These are phyloP conservation scores for Calonectria pauciramosa DNA, from an alignment of 2,329 filamentous ascomycete genomes.

Conservation along the genomic window DNA sequence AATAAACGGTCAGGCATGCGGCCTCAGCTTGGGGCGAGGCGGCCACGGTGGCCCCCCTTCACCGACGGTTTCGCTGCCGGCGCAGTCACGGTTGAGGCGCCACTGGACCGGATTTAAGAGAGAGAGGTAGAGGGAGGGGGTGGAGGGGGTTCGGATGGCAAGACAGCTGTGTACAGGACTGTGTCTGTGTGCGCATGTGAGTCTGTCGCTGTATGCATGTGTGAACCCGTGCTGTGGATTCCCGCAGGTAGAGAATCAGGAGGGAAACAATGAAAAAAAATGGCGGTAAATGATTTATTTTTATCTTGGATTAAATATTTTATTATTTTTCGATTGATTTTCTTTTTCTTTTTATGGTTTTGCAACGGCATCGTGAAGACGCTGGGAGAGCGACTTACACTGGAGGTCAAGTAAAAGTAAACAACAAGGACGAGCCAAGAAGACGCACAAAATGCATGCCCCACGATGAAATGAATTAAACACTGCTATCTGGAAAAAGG, in stretches of 20 bases:
- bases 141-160: background rate
- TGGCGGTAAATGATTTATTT: constrained; percentile 8
- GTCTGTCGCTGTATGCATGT: constrained; percentile 22
- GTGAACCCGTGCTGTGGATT: constrained; percentile 26
- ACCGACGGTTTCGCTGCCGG: constrained; percentile 17
- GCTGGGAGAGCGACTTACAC: constrained; percentile 1
- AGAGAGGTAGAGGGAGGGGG: background rate
- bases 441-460: background rate
- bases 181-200: constrained; percentile 22
- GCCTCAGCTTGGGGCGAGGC: constrained; percentile 1
- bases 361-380: background rate
- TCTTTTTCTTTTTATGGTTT: background rate
- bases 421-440: background rate
- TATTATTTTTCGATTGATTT: background rate
- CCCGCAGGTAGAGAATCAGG: constrained; percentile 4
- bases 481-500: background rate
- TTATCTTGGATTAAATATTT: background rate
- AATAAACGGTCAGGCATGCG: constrained; percentile 17
- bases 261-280: background rate
- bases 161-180: background rate
- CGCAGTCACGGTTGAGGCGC: background rate
- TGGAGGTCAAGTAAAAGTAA: background rate
- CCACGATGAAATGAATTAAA: background rate
- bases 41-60: background rate
- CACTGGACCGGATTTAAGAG: constrained; percentile 11